Base-by-base conservation (phyloP, 139 green algal genomes). In the Chlorella vulgaris region DNA sequence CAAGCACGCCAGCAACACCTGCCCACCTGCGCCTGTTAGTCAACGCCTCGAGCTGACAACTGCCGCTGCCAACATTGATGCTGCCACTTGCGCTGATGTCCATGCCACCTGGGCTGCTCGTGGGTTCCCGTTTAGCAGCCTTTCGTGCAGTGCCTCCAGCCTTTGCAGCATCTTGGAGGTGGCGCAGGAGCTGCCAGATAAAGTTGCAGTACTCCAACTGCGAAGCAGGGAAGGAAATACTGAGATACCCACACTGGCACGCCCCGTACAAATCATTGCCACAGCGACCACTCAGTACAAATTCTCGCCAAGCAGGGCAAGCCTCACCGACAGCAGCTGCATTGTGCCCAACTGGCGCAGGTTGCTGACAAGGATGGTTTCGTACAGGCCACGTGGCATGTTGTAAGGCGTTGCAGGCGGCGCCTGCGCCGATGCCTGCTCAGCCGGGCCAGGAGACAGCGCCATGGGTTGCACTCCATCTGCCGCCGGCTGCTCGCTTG, bases 351-450 rank as follows among this genome's bases (percentile, higher is more conserved):
- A 35, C 62, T 75, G 62, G 42, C 76, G 62, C 62, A 82, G 84
- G 65, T 90, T 89, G 62, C 75, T 79, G 42, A 53, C 33, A 36
- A 90, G 68, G 0, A 91, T 75, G 0, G 43, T 5, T 8, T 80
- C 43, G 71, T 88, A 90, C 80, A 91, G 53, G 7, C 47, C 7
- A 1, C 69, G 38, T 22, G 86, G 80, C 86, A 93, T 89, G 66
- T 67, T 76, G 47, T 89, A 89, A 3, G 74, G 58, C 33, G 31
- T 3, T 0, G 38, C 55, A 21, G 28, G 36, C 74, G 18, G 47
- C 15, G 47, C 47, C 47, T 58, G 21, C 36, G 67, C 67, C 5
- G 67, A 33, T 22, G 15, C 10, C 42, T 63, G 6, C 69, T 24
- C 50, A 0, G 50, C 35, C 2, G 71, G 50, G 3, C 7, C 50